Percentiles rank a stretch among this genome's conserved stretches.
Evolutionary conservation across 257 asterid species (phyloP).

Genomic region (Solanum chmielewskii): DNA sequence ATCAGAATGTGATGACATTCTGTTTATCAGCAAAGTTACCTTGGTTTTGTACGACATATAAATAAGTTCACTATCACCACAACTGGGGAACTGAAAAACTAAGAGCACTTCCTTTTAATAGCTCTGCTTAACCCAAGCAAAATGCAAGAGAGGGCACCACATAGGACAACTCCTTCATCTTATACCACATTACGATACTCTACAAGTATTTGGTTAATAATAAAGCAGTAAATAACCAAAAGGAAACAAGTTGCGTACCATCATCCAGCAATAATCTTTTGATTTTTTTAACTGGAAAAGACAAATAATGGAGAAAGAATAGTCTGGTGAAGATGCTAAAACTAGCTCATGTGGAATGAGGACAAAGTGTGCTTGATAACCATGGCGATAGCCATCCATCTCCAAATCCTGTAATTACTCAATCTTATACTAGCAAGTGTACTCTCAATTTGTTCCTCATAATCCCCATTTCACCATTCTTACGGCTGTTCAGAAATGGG

Average conservation of each 20-base stretch:
- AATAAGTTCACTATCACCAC: background rate
- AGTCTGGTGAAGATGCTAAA: background rate
- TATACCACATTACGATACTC: background rate
- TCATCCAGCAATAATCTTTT: background rate
- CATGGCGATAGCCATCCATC: background rate
- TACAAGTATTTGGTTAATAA: background rate
- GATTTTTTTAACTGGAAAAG: background rate
- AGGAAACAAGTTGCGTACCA: background rate
- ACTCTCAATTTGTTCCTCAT: background rate
- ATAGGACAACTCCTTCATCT: background rate
- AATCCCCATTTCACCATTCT: background rate
- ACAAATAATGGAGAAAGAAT: background rate
- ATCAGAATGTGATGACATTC: background rate
- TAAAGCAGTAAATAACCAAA: background rate
- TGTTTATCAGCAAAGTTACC: background rate
- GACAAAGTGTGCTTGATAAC: background rate
- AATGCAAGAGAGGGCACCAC: background rate
- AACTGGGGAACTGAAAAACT: background rate
- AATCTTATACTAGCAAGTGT: background rate
- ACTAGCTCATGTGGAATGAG: background rate
- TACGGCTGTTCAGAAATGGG: background rate
- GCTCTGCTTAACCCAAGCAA: background rate
- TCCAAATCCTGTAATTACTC: background rate
- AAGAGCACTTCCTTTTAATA: background rate
- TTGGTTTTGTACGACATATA: background rate